Conservation (phyloP, 2,329 filamentous ascomycete species). For the Phyllosticta capitalensis region DNA sequence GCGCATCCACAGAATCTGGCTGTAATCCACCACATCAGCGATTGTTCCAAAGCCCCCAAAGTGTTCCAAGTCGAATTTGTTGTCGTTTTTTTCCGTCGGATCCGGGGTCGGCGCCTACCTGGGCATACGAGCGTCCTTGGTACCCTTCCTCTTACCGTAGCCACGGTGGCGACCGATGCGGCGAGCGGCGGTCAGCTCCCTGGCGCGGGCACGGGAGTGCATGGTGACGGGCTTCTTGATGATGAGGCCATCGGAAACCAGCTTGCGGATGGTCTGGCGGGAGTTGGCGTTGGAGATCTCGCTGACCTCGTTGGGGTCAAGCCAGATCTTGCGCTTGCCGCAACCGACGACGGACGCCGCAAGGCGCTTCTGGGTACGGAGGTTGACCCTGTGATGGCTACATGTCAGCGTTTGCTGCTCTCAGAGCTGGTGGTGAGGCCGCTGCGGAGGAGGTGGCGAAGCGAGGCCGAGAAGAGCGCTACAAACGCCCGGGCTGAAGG, state of each 20-base stretch:
- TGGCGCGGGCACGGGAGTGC: conserved; percentile 95
- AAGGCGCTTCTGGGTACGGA: conserved; percentile 99
- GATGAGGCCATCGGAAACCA: conserved; percentile 99
- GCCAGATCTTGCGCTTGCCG: conserved; percentile 99
- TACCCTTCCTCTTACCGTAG: conserved; percentile 99
- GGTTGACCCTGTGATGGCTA: conserved; percentile 72
- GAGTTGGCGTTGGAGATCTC: conserved; percentile 99
- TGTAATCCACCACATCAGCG: conserved; percentile 38
- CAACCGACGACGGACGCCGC: conserved; percentile 97
- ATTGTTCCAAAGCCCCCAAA: conserved; percentile 13
- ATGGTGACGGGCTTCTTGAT: conserved; percentile 99
- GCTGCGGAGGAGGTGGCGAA: conserved; percentile 17
- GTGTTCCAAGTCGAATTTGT: not conserved
- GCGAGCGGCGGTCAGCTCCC: conserved; percentile 88
- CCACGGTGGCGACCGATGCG: conserved; percentile 95
- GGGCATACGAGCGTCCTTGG: conserved; percentile 98
- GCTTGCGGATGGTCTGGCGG: conserved; percentile 98
- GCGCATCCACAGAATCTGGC: conserved; percentile 99
- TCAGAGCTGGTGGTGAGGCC: conserved; percentile 16
- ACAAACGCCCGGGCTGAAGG: not conserved
- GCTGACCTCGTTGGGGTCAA: conserved; percentile 97
- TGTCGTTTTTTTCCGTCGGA: not conserved
- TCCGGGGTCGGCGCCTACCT: conserved; percentile 50
- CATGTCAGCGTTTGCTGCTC: conserved; percentile 23
- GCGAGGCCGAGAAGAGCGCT: conserved; percentile 10